Evolutionary conservation across 1,139 yeast genomes (phyloP).

Genomic region (Sugiyamaella grinbergsii): DNA sequence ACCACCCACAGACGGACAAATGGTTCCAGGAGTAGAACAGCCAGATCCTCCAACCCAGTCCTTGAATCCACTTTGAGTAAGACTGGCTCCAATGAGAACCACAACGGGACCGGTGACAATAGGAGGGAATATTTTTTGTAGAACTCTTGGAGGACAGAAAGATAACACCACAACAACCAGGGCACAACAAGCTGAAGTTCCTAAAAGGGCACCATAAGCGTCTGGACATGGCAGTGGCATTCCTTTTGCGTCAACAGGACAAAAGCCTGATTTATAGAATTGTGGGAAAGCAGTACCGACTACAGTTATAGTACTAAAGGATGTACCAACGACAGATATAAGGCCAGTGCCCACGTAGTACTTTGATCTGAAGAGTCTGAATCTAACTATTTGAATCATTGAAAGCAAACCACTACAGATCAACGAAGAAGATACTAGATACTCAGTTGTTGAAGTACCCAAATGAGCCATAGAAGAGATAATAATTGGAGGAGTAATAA

Average conservation of each 20-base stretch:
- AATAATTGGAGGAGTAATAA: slow-evolving; percentile 81
- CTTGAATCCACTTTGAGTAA: slow-evolving; percentile 69
- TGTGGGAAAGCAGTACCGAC: slow-evolving; percentile 73
- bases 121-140: slow-evolving; percentile 81
- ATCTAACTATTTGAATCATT: slow-evolving; percentile 74
- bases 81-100: slow-evolving; percentile 69
- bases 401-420: slow-evolving; percentile 77
- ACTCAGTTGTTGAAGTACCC: slow-evolving; percentile 53
- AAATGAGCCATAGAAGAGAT: slow-evolving; percentile 65
- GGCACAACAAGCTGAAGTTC: slow-evolving; percentile 76
- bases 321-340: slow-evolving; percentile 84
- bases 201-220: slow-evolving; percentile 85
- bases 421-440: slow-evolving; percentile 75
- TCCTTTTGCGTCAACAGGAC: slow-evolving; percentile 62
- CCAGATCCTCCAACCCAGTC: slow-evolving; percentile 92
- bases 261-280: slow-evolving; percentile 74
- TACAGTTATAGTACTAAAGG: slow-evolving; percentile 83
- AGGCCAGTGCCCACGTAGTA: slow-evolving; percentile 85
- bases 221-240: slow-evolving; percentile 78
- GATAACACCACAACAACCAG: slow-evolving; percentile 70
- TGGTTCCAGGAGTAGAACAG: slow-evolving; percentile 40
- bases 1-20: slow-evolving; percentile 52
- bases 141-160: slow-evolving; percentile 68
- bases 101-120: slow-evolving; percentile 93
- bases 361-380: slow-evolving; percentile 69